Base-by-base conservation (phyloP, 768 basidiomycete species). In the Termitomyces sp. region DNA sequence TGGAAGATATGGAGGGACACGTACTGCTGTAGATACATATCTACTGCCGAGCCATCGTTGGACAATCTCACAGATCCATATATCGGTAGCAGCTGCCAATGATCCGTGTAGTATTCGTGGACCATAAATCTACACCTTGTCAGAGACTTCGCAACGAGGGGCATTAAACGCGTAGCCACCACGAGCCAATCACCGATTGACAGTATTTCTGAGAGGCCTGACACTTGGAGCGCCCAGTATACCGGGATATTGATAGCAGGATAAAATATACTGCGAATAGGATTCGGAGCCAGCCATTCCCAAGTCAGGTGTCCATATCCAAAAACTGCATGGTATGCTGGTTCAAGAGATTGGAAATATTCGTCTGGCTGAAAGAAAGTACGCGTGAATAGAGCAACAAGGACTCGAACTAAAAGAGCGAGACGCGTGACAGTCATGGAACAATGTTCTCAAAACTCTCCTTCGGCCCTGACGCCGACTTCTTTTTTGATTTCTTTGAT, bases 301-400 rank as follows among this genome's bases (percentile, higher is more conserved):
- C 97, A 99, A 24, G 95, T 98, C 43, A 94, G 76, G 63, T 87
- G 80, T 2, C 94, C 96, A 72, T 93, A 93, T 47, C 94, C 94
- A 68, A 92, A 98, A 51, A 97, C 92, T 44, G 86, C 72, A 56
- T 79, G 79, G 69, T 98, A 90, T 0, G 97, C 97, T 47, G 92
- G 89, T 68, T 99, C 97, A 45, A 98, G 79, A 6, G 94, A 83
- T 68, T 99, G 97, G 65, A 89, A 98, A 71, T 90, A 96, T 71
- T 98, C 97, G 71, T 99, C 97, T 9, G 97, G 94, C 69, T 98
- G 95, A 69, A 98, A 98, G 74, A 89, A 90, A 4, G 94, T 92
- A 54, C 80, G 79, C 0, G 92, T 94, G 41, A 74, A 72, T 33
- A 95, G 67, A 0, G 92, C 87, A 46, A 91, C 74, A 8, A 73